Base-by-base conservation (phyloP, 2,329 filamentous ascomycete species). In the Xylariales sp. region DNA sequence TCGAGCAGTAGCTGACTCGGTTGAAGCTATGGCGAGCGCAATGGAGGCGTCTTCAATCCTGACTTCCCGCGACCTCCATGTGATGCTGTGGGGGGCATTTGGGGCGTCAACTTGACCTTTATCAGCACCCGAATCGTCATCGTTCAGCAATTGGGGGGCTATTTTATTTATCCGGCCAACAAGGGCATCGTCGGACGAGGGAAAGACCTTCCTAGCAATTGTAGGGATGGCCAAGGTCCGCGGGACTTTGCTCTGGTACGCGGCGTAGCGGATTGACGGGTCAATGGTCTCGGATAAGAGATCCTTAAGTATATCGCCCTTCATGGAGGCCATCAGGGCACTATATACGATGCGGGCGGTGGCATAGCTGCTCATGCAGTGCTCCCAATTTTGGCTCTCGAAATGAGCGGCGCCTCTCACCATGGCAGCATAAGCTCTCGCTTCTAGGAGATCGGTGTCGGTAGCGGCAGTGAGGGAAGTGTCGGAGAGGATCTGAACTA, bases 21-120 rank as follows among this genome's bases (percentile, higher is more conserved):
- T 90, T 23, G 90, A 85, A 9, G 89, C 92, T 76, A 97, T 87
- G 5, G 94, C 92, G 71, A 94, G 87, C 0, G 94, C 93, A 74
- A 98, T 97, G 57, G 93, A 91, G 32, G 95, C 94, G 80, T 99
- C 95, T 74, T 97, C 94, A 60, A 99, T 91, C 72, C 91, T 90
- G 16, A 97, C 95, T 69, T 91, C 91, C 49, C 94, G 88, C 9
- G 89, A 91, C 71, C 96, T 89, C 96, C 96, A 99, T 3, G 87
- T 90, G 65, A 99, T 90, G 9, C 89, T 92, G 74, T 90, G 90
- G 0, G 93, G 92, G 2, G 89, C 83, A 55, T 88, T 84, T 71
- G 85, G 84, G 70, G 85, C 79, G 23, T 76, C 84, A 16, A 82
- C 80, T 46, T 85, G 78, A 36, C 83, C 85, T 63, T 85, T 82